Evolutionary conservation across 495 filamentous ascomycete genomes (phyloP).

Genomic region (Penicillium mononematosum): DNA sequence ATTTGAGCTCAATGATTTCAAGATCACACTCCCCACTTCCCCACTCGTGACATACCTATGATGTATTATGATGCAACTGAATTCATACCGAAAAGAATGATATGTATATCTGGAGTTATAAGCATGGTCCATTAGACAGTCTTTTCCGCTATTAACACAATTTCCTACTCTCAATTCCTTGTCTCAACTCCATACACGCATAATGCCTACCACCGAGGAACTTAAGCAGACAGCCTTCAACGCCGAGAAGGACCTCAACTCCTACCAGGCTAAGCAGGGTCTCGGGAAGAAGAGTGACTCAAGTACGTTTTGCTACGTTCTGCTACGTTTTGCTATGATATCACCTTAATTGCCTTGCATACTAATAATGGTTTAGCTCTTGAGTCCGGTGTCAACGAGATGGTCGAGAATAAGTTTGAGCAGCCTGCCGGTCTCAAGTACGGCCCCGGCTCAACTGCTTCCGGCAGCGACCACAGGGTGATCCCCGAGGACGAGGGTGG

Average conservation of each 20-base stretch:
- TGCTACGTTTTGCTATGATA: too few species aligned
- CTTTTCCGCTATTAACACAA: too few species aligned
- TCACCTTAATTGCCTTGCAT: not conserved
- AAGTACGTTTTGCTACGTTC: slow-evolving; percentile 36
- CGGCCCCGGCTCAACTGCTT: slow-evolving; percentile 46
- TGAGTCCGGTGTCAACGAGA: slow-evolving; percentile 55
- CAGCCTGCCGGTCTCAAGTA: slow-evolving; percentile 42
- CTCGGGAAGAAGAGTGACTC: slow-evolving; percentile 44
- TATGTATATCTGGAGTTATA: too few species aligned
- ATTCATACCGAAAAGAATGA: too few species aligned
- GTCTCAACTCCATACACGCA: not conserved
- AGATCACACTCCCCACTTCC: not conserved
- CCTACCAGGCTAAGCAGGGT: slow-evolving; percentile 51
- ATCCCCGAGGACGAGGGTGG: slow-evolving; percentile 55
- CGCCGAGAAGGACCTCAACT: slow-evolving; percentile 56
- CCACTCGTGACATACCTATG: slow-evolving; percentile 40
- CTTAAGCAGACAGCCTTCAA: slow-evolving; percentile 38
- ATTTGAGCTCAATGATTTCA: too few species aligned
- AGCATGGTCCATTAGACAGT: too few species aligned
- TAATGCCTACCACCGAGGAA: slow-evolving; percentile 40
- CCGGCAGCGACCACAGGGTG: slow-evolving; percentile 51
- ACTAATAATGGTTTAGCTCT: slow-evolving; percentile 31
- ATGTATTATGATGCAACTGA: slow-evolving; percentile 39
- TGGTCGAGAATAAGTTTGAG: slow-evolving; percentile 46
- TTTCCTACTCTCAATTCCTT: too few species aligned